These are phyloP conservation scores for Penicillium sp. DNA, from an alignment of 2,329 filamentous ascomycete species.

Conservation along the genomic window DNA sequence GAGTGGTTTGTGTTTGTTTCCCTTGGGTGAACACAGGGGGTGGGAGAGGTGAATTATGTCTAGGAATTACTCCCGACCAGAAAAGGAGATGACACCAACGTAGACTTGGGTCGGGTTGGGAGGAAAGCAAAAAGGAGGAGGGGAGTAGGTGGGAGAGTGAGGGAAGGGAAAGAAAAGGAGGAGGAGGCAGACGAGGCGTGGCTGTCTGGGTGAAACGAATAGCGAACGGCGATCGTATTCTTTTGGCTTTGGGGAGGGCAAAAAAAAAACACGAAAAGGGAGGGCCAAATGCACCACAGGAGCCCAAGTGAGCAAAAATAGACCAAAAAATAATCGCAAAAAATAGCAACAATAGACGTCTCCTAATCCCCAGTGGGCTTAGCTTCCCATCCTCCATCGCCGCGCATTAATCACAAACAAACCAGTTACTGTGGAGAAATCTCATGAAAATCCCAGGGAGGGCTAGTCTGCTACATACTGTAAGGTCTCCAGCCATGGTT, in stretches of 20 bases:
- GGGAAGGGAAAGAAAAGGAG: conserved; percentile 16
- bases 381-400: neutral
- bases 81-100: conserved; percentile 11
- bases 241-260: conserved; percentile 6
- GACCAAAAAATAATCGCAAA: too few relatives aligned
- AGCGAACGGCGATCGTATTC: conserved; percentile 11
- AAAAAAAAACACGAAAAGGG: neutral
- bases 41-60: neutral
- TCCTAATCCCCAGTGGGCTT: conserved; percentile 22
- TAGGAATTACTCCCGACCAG: neutral
- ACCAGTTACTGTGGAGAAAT: neutral
- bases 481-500: too few relatives aligned
- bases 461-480: neutral
- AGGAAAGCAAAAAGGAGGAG: conserved; percentile 14
- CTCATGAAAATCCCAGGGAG: neutral
- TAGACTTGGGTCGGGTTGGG: conserved; percentile 7
- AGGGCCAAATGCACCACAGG: too few relatives aligned
- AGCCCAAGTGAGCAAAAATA: too few relatives aligned
- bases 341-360: conserved; percentile 26
- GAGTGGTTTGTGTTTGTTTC: neutral
- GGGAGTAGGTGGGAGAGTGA: conserved; percentile 13
- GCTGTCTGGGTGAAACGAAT: conserved; percentile 14
- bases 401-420: neutral
- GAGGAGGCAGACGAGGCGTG: neutral
- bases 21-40: neutral